phyloP scores from a whole-genome alignment of 2,329 filamentous ascomycete species.

The Sporothrix variecibatus region DNA sequence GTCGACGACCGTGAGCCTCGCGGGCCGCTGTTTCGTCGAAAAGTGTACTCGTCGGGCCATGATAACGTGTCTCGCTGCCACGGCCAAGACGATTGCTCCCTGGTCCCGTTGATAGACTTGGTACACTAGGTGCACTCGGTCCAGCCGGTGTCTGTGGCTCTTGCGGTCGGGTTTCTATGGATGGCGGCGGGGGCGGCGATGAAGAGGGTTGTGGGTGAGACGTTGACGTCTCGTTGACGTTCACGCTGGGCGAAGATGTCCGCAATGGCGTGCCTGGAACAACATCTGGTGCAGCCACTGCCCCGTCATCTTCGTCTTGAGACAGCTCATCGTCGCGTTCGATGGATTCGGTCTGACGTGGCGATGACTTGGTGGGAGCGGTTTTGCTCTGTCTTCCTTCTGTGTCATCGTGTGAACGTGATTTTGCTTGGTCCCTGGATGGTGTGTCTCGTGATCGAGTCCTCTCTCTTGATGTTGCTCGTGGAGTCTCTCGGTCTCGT shows the following conservation, averaged over 20 bases:
- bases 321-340: constrained; percentile 1
- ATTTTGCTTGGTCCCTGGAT: background rate
- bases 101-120: background rate
- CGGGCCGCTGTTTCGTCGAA: constrained; percentile 44
- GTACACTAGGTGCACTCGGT: background rate
- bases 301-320: background rate
- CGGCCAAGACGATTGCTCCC: background rate
- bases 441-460: background rate
- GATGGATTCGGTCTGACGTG: background rate
- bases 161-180: background rate
- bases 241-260: background rate
- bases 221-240: background rate
- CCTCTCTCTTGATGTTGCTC: background rate
- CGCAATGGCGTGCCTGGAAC: background rate
- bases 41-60: constrained; percentile 52
- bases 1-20: constrained; percentile 28
- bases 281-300: background rate
- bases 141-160: background rate
- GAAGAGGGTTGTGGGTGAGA: background rate
- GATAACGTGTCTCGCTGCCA: constrained; percentile 48
- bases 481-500: background rate
- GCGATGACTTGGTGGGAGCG: background rate
- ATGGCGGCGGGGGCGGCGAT: constrained; percentile 39
- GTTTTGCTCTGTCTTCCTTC: background rate
- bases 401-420: background rate